Evolutionary conservation across 176 grass and related monocot species (phyloP), one percentile per base, ranked within the genome.

Genomic region (Ananas comosus): DNA sequence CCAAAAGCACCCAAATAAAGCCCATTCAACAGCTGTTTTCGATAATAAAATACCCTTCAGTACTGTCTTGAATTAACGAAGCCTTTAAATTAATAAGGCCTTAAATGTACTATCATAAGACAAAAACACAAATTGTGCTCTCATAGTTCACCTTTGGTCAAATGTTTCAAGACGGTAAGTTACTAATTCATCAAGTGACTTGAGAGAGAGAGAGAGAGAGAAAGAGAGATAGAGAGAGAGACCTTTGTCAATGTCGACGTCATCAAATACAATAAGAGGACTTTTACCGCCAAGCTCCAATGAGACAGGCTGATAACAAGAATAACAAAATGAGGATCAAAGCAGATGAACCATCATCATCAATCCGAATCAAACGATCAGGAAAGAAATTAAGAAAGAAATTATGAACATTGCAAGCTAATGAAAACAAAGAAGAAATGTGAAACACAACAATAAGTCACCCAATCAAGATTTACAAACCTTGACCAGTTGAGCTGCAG

Each of bases 1-100:
- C 94, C 94, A 99, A 81, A 99, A 99, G 87, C 94, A 99, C 16
- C 94, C 94, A 91, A 99, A 99, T 18, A 99, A 70, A 70, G 87
- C 70, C 94, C 94, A 99, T 69, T 99, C 94, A 70, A 99, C 82
- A 93, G 94, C 94, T 99, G 88, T 71, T 82, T 68, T 23, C 68
- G 80, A 81, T 47, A 22, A 51, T 83, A 63, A 74, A 63, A 76
- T 72, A 78, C 80, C 80, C 56, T 33, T 53, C 49, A 74, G 51
- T 47, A 63, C 33, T 42, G 4, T 42, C 33, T 42, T 42, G 4
- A 42, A 42, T 42, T 42, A 42, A 42, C 4, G 4, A 42, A 42
- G 0, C 4, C 33, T 42, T 42, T 42, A 42, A 42, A 42, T 42
- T 42, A 42, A 42, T 42, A 42, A 42, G 33, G 33, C 33, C 33